Base-by-base conservation (phyloP, 768 basidiomycete genomes). In the Neoboletus magnificus region DNA sequence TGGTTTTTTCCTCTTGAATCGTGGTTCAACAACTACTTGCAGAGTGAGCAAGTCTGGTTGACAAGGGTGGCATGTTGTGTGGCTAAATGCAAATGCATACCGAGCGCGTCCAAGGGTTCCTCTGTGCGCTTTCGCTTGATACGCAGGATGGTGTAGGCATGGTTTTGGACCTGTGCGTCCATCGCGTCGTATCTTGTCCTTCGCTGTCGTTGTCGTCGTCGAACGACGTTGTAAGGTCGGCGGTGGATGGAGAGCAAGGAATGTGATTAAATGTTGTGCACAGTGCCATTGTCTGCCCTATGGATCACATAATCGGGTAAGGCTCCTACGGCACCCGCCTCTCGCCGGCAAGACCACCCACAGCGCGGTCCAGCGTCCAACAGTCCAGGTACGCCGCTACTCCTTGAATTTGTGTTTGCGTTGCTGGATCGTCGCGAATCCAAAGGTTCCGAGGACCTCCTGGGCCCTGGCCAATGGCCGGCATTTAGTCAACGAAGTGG, bases 61-160 rank as follows among this genome's bases (percentile, higher is more conserved):
- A 58, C 57, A 57, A 54, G 48, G 47, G 51, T 44, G 52, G 39
- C 49, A 52, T 51, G 43, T 33, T n/a, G 46, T 53, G 55, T 45
- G 59, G 50, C 37, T 27, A 53, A 46, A 58, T 37, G 69, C 29
- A 53, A 46, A 58, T 37, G 69, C 76, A 62, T 74, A 87, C 90
- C 86, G 60, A 92, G 76, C 35, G 87, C 90, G 72, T 92, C 90
- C 45, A 91, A 74, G 35, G 90, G 87, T 64, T 91, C 90, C 61
- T 92, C 90, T 35, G 82, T 87, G 23, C 91, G 78, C 65, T 91
- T 91, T 33, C 90, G 80, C 69, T 92, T 92, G 71, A 92, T 90
- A 32, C 91, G 82, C 32, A 92, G 70, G 62, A 92, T 86, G 1
- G 90, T 87, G 64, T 82, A 87, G 8, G 82, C 68, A 50, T 78